These are phyloP conservation scores for Pseudognaphalium luteoalbum DNA, from an alignment of 129 eudicot species.

Conservation along the genomic window DNA sequence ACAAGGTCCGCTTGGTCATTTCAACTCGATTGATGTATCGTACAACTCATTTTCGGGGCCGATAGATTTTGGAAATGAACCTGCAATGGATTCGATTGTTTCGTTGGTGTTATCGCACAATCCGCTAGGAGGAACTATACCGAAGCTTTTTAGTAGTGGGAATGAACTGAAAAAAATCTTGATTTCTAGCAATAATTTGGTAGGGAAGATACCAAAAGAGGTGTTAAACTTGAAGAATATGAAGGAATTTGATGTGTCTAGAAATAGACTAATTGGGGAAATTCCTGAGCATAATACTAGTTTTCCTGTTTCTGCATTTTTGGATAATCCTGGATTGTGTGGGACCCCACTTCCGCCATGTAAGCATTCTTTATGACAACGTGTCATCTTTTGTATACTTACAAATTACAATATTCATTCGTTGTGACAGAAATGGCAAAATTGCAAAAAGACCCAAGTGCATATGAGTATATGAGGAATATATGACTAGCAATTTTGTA, in stretches of 20 bases:
- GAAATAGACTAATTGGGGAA: conserved; percentile 54
- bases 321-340: conserved; percentile 76
- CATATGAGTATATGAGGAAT: background rate
- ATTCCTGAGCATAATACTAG: conserved; percentile 61
- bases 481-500: background rate
- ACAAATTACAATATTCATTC: too few species aligned
- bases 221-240: conserved; percentile 50
- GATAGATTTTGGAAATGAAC: conserved; percentile 37
- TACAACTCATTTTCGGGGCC: conserved; percentile 57
- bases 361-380: conserved; percentile 38
- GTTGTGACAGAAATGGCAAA: background rate
- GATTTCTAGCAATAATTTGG: conserved; percentile 49
- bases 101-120: conserved; percentile 64
- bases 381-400: background rate
- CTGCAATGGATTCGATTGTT: conserved; percentile 42
- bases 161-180: conserved; percentile 34
- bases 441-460: background rate
- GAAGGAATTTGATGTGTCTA: conserved; percentile 56
- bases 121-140: conserved; percentile 61
- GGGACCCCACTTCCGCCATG: conserved; percentile 86
- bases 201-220: conserved; percentile 55
- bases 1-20: conserved; percentile 56
- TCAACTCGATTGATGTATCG: conserved; percentile 60
- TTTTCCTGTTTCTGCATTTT: conserved; percentile 65
- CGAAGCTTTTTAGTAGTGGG: conserved; percentile 51